Percentiles rank a stretch among this genome's conserved stretches.
These are phyloP conservation scores for Escovopsis sp. DNA, from an alignment of 2,329 filamentous ascomycete species.

Conservation along the genomic window DNA sequence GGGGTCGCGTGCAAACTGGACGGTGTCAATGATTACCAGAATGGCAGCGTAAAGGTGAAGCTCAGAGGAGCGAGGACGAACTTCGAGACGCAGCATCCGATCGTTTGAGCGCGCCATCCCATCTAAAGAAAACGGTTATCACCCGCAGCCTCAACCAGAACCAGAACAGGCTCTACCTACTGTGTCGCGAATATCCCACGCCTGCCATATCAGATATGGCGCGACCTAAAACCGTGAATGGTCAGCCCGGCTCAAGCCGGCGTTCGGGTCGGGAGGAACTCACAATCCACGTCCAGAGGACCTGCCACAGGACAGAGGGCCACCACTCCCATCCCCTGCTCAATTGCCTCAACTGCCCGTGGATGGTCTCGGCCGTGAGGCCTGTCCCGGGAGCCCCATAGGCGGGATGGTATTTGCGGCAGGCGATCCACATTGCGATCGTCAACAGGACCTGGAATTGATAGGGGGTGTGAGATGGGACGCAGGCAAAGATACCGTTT, in stretches of 20 bases:
- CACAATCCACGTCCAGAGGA: slow-evolving; percentile 37
- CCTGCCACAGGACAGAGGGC: slow-evolving; percentile 39
- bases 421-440: slow-evolving; percentile 39
- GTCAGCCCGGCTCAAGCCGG: neutral
- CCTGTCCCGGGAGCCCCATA: slow-evolving; percentile 29
- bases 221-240: slow-evolving; percentile 21
- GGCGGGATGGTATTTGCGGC: slow-evolving; percentile 40
- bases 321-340: slow-evolving; percentile 45
- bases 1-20: slow-evolving; percentile 45
- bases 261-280: slow-evolving; percentile 1
- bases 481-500: neutral
- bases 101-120: slow-evolving; percentile 42
- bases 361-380: slow-evolving; percentile 16
- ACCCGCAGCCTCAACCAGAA: slow-evolving; percentile 38
- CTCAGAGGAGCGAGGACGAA: slow-evolving; percentile 2
- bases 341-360: slow-evolving; percentile 27
- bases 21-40: neutral
- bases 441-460: slow-evolving; percentile 33
- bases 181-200: slow-evolving; percentile 34
- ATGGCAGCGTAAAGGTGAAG: neutral
- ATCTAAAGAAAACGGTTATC: slow-evolving; percentile 37
- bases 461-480: too few relatives aligned
- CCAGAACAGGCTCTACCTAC: slow-evolving; percentile 32
- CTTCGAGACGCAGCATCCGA: slow-evolving; percentile 21
- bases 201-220: slow-evolving; percentile 35